phyloP scores from a whole-genome alignment of 2,329 filamentous ascomycete species.

The Diplocarpon mali region DNA sequence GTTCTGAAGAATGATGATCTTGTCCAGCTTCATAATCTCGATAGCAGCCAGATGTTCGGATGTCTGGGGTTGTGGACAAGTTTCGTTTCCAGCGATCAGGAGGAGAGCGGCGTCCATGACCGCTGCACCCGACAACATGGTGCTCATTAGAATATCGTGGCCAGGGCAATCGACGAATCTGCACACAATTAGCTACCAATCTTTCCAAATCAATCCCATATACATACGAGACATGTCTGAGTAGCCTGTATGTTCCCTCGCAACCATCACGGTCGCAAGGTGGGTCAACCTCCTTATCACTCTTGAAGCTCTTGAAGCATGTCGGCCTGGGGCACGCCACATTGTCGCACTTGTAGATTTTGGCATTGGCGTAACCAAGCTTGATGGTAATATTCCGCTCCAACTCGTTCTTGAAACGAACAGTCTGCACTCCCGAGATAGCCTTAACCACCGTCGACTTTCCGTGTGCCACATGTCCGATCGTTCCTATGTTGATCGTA shows the following conservation, averaged over 20 bases:
- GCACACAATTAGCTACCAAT: conserved; percentile 23
- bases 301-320: conserved; percentile 96
- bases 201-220: background rate
- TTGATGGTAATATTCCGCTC: conserved; percentile 99
- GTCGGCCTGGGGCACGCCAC: conserved; percentile 80
- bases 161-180: conserved; percentile 98
- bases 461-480: conserved; percentile 97
- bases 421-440: conserved; percentile 96
- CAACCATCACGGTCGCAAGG: conserved; percentile 92
- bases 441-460: conserved; percentile 99
- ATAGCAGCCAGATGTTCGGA: conserved; percentile 98
- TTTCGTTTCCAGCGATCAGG: conserved; percentile 95
- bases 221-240: conserved; percentile 85
- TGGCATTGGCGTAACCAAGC: conserved; percentile 97
- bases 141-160: conserved; percentile 99
- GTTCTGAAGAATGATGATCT: conserved; percentile 99
- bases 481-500: conserved; percentile 97
- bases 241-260: conserved; percentile 71
- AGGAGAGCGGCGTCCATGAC: conserved; percentile 98
- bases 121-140: conserved; percentile 97
- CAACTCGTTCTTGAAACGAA: conserved; percentile 98
- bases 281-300: conserved; percentile 96
- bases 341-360: conserved; percentile 98
- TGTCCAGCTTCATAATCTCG: conserved; percentile 99
- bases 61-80: conserved; percentile 94